phyloP scores from a whole-genome alignment of 2,329 filamentous ascomycete genomes.

The Aspergillus sp. region DNA sequence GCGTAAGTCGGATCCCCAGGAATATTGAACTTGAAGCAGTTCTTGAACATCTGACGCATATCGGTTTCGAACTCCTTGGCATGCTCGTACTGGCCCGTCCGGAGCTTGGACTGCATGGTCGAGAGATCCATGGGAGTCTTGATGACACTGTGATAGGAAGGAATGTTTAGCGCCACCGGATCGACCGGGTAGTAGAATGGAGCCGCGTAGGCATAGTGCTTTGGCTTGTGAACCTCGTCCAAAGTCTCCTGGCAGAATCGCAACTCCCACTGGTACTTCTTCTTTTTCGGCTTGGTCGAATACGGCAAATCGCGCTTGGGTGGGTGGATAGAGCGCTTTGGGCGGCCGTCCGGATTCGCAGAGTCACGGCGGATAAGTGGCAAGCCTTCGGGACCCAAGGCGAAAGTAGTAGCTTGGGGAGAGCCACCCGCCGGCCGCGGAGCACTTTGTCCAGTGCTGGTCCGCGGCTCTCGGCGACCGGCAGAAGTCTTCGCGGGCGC shows the following conservation, averaged over 20 bases:
- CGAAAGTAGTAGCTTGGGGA: constrained; percentile 52
- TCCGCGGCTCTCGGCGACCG: constrained; percentile 41
- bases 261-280: constrained; percentile 80
- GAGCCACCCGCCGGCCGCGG: constrained; percentile 22
- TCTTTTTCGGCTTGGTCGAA: constrained; percentile 73
- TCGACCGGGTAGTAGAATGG: constrained; percentile 82
- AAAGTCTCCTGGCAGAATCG: constrained; percentile 81
- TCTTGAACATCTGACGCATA: constrained; percentile 71
- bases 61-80: constrained; percentile 81
- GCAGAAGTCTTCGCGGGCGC: constrained; percentile 32
- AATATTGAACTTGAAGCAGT: constrained; percentile 91
- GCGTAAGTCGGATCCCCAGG: constrained; percentile 62
- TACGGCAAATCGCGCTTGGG: constrained; percentile 93
- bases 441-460: constrained; percentile 33
- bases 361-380: constrained; percentile 81
- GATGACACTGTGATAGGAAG: constrained; percentile 84
- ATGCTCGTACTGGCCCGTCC: constrained; percentile 66
- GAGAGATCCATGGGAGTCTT: constrained; percentile 94
- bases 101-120: constrained; percentile 71
- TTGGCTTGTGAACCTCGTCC: constrained; percentile 64
- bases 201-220: constrained; percentile 57
- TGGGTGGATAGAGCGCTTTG: constrained; percentile 87
- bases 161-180: constrained; percentile 86
- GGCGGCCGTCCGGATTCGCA: constrained; percentile 65
- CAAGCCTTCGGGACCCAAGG: constrained; percentile 65